A percentile compares a stretch with the other conserved stretches of the same genome.
Conservation (phyloP, 1,139 yeast species). For the Yamadazyma sp. region DNA sequence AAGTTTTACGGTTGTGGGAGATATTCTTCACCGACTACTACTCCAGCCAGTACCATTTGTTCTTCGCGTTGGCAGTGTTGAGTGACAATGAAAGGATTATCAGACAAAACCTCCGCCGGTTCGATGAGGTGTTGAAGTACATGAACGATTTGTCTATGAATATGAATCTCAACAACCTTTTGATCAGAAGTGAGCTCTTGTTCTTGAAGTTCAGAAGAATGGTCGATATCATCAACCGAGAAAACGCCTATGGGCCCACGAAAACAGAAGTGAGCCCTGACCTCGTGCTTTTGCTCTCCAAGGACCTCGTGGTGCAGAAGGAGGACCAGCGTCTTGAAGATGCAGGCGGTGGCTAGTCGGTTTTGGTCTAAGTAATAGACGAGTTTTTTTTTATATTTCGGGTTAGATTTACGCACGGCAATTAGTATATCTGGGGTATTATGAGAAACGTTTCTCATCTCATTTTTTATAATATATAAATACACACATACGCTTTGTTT, state of each 20-base stretch:
- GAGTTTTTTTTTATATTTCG: neutral
- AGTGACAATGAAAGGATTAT: conserved; percentile 85
- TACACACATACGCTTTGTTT: neutral
- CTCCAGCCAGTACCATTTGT: conserved; percentile 82
- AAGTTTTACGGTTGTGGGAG: conserved; percentile 84
- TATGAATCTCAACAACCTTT: conserved; percentile 68
- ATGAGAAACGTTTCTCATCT: neutral
- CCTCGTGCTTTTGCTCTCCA: conserved; percentile 58
- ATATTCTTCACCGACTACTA: conserved; percentile 85
- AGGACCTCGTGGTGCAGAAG: conserved; percentile 60
- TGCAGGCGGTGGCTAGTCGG: conserved; percentile 41
- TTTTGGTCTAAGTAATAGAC: neutral
- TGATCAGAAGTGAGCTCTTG: conserved; percentile 78
- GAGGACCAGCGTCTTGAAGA: conserved; percentile 59
- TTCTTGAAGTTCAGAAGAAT: conserved; percentile 79
- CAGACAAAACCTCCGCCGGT: conserved; percentile 66
- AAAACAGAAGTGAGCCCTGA: conserved; percentile 38
- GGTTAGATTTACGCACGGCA: neutral
- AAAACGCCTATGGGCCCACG: conserved; percentile 27
- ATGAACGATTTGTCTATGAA: conserved; percentile 86
- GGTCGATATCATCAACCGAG: conserved; percentile 73
- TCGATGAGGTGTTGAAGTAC: conserved; percentile 90
- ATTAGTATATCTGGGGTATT: neutral
- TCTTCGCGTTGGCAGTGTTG: conserved; percentile 81
- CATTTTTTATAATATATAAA: neutral